A percentile compares a stretch with the other conserved stretches of the same genome.
These are phyloP conservation scores for Aspergillus cejpii DNA, from an alignment of 2,329 filamentous ascomycete species.

Conservation along the genomic window DNA sequence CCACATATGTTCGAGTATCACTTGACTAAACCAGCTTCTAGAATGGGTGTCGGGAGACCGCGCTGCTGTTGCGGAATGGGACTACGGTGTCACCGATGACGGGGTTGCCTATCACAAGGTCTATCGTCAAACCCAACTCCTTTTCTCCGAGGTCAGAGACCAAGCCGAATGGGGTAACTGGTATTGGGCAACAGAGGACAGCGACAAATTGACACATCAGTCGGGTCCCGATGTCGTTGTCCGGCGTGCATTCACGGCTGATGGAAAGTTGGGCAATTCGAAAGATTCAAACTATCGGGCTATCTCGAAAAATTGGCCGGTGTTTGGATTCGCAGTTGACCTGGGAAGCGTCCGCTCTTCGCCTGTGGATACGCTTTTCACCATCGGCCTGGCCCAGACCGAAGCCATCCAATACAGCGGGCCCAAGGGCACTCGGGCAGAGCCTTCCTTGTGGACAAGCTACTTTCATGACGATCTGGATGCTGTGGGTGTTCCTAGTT, in stretches of 20 bases:
- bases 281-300: constrained; percentile 47
- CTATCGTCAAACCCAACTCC: constrained; percentile 43
- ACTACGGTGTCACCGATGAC: constrained; percentile 46
- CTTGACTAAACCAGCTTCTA: constrained; percentile 27
- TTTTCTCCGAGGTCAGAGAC: constrained; percentile 44
- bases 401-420: constrained; percentile 46
- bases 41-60: constrained; percentile 66
- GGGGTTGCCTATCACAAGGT: constrained; percentile 57
- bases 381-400: constrained; percentile 46
- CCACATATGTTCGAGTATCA: not conserved
- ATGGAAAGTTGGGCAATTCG: constrained; percentile 41
- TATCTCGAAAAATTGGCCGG: constrained; percentile 46
- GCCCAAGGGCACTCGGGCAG: constrained; percentile 27
- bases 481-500: constrained; percentile 20
- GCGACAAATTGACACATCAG: constrained; percentile 40
- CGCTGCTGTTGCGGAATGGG: constrained; percentile 55
- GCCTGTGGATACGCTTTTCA: constrained; percentile 41
- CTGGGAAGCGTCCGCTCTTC: constrained; percentile 41
- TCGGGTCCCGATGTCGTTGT: constrained; percentile 45
- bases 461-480: constrained; percentile 42
- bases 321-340: constrained; percentile 49
- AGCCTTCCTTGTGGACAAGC: constrained; percentile 47
- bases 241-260: constrained; percentile 41
- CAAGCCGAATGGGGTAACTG: constrained; percentile 50
- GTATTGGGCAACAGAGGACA: constrained; percentile 47